phyloP scores from a whole-genome alignment of 2,329 filamentous ascomycete genomes.

The Pyrenophora seminiperda region DNA sequence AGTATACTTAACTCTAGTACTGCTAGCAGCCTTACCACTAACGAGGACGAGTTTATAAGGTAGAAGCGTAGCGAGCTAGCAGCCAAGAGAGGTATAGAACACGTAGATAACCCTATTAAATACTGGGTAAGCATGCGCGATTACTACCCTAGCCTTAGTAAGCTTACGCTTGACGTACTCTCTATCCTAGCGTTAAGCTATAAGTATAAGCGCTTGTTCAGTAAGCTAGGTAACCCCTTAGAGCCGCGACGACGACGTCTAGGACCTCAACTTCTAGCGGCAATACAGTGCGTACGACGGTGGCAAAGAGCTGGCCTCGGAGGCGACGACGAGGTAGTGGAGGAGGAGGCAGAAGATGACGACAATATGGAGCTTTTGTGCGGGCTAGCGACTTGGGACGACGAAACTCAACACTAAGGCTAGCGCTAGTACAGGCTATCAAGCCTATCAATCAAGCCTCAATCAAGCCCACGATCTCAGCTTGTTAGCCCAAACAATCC shows the following conservation, averaged over 20 bases:
- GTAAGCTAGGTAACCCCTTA: too few relatives aligned
- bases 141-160: not conserved
- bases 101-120: too few relatives aligned
- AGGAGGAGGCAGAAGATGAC: constrained; percentile 10
- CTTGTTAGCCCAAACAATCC: constrained; percentile 4
- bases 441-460: constrained; percentile 3
- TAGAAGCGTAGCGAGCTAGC: not conserved
- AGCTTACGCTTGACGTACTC: not conserved
- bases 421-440: constrained; percentile 5
- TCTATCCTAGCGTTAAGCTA: too few relatives aligned
- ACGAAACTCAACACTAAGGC: constrained; percentile 8
- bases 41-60: not conserved
- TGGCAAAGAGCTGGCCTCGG: not conserved
- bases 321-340: constrained; percentile 4
- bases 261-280: not conserved
- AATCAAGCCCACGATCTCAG: constrained; percentile 3
- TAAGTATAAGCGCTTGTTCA: too few relatives aligned
- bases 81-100: not conserved
- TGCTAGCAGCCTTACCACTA: not conserved
- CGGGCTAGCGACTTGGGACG: constrained; percentile 5
- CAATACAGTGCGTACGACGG: too few relatives aligned
- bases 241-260: not conserved
- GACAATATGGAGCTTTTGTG: constrained; percentile 11
- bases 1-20: not conserved
- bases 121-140: not conserved